phyloP scores from a whole-genome alignment of 495 filamentous ascomycete genomes.

The Baudoinia panamericana region DNA sequence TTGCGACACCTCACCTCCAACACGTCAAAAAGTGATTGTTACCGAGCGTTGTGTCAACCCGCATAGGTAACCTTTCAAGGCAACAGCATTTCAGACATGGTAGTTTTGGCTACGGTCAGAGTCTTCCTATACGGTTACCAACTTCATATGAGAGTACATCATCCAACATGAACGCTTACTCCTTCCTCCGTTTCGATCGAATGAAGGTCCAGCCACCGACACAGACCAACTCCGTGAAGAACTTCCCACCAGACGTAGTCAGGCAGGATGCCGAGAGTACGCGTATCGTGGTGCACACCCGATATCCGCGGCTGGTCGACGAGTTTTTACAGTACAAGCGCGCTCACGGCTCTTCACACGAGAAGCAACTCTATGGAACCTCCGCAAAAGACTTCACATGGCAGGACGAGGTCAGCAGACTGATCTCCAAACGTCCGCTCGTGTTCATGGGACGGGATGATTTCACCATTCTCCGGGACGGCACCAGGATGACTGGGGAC shows the following conservation, averaged over 20 bases:
- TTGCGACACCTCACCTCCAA: no score
- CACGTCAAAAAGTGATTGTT: no score
- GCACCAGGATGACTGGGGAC: background rate
- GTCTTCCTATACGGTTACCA: no score
- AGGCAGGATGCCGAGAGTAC: conserved; percentile 9
- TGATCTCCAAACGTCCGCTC: conserved; percentile 15
- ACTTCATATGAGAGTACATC: no score
- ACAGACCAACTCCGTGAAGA: conserved; percentile 6
- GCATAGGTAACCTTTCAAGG: no score
- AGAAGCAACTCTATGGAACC: conserved; percentile 11
- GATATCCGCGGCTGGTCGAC: conserved; percentile 8
- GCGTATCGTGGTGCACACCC: conserved; percentile 9
- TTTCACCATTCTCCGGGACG: conserved; percentile 16
- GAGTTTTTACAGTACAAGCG: conserved; percentile 10
- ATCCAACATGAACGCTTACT: no score
- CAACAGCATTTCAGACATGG: no score
- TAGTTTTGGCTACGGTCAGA: no score
- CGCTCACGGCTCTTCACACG: conserved; percentile 6
- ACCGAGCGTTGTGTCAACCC: no score
- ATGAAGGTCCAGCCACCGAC: conserved; percentile 3
- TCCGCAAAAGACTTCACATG: conserved; percentile 1
- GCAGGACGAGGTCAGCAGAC: conserved; percentile 1
- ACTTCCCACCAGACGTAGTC: conserved; percentile 6
- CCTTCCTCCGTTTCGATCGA: conserved; percentile 2
- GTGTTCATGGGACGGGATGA: conserved; percentile 14